Percentiles rank a stretch among this genome's conserved stretches.
Conservation (phyloP, 129 eudicot genomes). For the Arctium minus region DNA sequence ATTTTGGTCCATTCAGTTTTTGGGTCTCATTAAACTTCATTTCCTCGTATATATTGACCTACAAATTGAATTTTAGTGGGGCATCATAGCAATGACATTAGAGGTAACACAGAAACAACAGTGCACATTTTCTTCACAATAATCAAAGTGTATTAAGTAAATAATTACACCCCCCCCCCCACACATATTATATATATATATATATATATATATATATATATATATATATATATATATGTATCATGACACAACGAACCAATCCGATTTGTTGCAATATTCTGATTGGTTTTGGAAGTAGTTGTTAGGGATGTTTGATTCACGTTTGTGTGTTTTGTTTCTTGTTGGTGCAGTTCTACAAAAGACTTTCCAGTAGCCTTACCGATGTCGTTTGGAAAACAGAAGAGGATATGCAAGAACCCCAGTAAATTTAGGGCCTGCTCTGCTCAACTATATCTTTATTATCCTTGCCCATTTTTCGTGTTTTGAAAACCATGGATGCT, state of each 20-base stretch:
- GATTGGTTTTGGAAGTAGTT: neutral
- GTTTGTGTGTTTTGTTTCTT: neutral
- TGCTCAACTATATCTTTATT: neutral
- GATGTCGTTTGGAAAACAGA: slow-evolving; percentile 98
- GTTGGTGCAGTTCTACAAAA: slow-evolving; percentile 72
- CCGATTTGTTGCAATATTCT: neutral
- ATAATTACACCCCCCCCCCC: too few species aligned
- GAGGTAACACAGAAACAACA: too few species aligned
- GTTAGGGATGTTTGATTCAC: neutral
- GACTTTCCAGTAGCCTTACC: slow-evolving; percentile 73
- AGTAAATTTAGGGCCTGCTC: slow-evolving; percentile 12
- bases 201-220: too few species aligned
- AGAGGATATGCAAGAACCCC: slow-evolving; percentile 68
- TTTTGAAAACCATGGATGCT: slow-evolving; percentile 7
- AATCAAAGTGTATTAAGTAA: too few species aligned
- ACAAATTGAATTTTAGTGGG: neutral
- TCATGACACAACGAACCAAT: neutral
- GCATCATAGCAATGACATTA: too few species aligned
- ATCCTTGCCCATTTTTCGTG: neutral
- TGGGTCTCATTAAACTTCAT: too few species aligned
- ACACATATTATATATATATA: too few species aligned
- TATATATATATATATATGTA: too few species aligned
- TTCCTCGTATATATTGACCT: neutral
- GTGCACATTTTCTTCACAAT: too few species aligned
- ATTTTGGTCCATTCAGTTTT: neutral